phyloP scores from a whole-genome alignment of 2,329 filamentous ascomycete species.

The Phialophora chinensis region DNA sequence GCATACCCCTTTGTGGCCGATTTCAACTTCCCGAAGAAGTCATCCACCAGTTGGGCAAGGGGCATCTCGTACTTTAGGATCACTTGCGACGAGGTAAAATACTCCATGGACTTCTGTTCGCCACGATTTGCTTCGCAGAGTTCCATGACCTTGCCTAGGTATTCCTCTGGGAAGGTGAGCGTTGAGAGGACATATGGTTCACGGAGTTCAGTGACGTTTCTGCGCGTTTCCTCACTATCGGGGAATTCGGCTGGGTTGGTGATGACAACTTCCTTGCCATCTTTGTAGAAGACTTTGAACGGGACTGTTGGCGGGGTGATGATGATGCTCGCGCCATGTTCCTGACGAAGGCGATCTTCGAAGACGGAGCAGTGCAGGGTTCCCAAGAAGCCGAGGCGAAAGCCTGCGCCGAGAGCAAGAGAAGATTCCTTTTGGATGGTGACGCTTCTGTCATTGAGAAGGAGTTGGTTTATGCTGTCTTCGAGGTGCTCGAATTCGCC shows the following conservation, averaged over 20 bases:
- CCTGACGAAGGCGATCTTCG: conserved; percentile 89
- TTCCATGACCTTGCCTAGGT: conserved; percentile 92
- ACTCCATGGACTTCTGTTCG: conserved; percentile 83
- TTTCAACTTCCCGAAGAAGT: conserved; percentile 97
- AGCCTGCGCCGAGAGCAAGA: conserved; percentile 90
- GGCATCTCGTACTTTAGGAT: conserved; percentile 93
- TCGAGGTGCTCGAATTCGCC: conserved; percentile 83
- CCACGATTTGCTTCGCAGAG: conserved; percentile 90
- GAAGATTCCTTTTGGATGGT: conserved; percentile 93
- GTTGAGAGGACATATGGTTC: conserved; percentile 82
- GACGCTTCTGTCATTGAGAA: conserved; percentile 93
- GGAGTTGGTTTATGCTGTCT: conserved; percentile 91
- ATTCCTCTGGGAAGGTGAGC: conserved; percentile 90
- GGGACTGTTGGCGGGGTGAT: conserved; percentile 96
- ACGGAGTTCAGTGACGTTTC: conserved; percentile 66
- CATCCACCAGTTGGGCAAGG: conserved; percentile 87
- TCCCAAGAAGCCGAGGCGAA: conserved; percentile 93
- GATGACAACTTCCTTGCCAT: conserved; percentile 78
- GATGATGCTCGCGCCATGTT: conserved; percentile 93
- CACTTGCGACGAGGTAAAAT: conserved; percentile 90
- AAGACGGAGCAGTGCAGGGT: conserved; percentile 99
- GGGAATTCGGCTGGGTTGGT: conserved; percentile 90
- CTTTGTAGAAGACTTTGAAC: conserved; percentile 79
- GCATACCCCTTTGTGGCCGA: conserved; percentile 93
- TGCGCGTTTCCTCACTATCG: conserved; percentile 65